Conservation (phyloP, 2,329 filamentous ascomycete genomes). For the Talaromyces sp. region DNA sequence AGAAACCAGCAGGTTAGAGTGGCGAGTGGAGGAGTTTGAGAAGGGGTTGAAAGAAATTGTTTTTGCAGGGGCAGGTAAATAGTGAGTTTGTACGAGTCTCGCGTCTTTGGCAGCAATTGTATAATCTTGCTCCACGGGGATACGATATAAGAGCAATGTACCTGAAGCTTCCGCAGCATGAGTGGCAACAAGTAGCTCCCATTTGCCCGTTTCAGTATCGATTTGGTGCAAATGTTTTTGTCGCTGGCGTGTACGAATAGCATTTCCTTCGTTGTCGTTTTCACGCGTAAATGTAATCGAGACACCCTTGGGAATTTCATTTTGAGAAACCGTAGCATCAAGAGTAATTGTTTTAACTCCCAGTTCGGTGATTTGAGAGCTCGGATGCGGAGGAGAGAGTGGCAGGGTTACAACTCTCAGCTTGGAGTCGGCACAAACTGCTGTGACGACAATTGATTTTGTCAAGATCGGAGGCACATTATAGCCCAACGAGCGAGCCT, state of each 20-base stretch:
- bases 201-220: constrained; percentile 19
- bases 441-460: constrained; percentile 47
- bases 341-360: constrained; percentile 47
- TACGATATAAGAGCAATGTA: constrained; percentile 39
- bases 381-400: constrained; percentile 45
- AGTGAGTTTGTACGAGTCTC: constrained; percentile 41
- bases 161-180: constrained; percentile 41
- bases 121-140: constrained; percentile 31
- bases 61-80: constrained; percentile 45
- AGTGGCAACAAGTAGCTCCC: constrained; percentile 42
- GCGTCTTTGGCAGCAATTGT: constrained; percentile 30
- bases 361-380: constrained; percentile 28
- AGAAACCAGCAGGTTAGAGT: constrained; percentile 50
- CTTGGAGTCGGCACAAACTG: constrained; percentile 52
- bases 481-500: constrained; percentile 32
- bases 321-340: constrained; percentile 41
- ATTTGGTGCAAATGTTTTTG: constrained; percentile 18
- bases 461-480: constrained; percentile 44
- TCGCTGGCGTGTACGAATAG: constrained; percentile 24
- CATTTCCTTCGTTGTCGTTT: constrained; percentile 18
- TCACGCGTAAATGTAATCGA: constrained; percentile 49
- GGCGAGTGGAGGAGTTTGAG: constrained; percentile 46
- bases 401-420: constrained; percentile 51
- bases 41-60: constrained; percentile 51
- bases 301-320: constrained; percentile 45